Conservation (phyloP, 345 rosid genomes). For the Hibiscus trionum region DNA sequence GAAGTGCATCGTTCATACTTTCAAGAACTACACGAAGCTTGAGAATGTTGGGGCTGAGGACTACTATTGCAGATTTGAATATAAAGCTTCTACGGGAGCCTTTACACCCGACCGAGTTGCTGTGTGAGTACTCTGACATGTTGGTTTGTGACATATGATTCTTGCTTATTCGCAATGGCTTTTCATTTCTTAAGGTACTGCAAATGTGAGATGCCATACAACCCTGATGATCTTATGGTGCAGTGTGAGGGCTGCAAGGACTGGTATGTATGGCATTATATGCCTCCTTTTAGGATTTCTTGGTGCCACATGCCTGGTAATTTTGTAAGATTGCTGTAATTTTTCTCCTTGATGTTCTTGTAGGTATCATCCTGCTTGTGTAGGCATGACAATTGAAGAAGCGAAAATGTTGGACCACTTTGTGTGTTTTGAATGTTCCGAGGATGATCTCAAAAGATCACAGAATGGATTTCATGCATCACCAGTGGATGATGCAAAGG, state of each 20-base stretch:
- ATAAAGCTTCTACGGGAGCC: slow-evolving; percentile 76
- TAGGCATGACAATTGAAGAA: slow-evolving; percentile 72
- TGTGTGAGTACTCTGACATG: slow-evolving; percentile 53
- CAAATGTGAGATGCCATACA: slow-evolving; percentile 91
- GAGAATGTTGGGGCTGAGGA: slow-evolving; percentile 74
- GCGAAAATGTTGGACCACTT: slow-evolving; percentile 74
- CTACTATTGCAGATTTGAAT: slow-evolving; percentile 79
- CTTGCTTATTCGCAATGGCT: neutral
- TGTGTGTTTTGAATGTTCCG: slow-evolving; percentile 67
- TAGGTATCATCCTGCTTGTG: slow-evolving; percentile 93
- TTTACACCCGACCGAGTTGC: slow-evolving; percentile 79
- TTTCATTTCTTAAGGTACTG: slow-evolving; percentile 56
- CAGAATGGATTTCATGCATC: slow-evolving; percentile 5
- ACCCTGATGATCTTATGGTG: slow-evolving; percentile 90
- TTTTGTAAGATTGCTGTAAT: neutral
- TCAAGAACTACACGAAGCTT: slow-evolving; percentile 69
- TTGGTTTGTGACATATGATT: slow-evolving; percentile 5
- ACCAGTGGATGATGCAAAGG: slow-evolving; percentile 44
- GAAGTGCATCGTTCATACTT: slow-evolving; percentile 70
- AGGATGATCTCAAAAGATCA: slow-evolving; percentile 36
- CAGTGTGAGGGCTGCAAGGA: slow-evolving; percentile 90
- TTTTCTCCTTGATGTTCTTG: slow-evolving; percentile 8
- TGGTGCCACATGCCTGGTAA: neutral
- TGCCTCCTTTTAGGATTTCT: neutral
- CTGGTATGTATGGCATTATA: slow-evolving; percentile 62